phyloP scores from a whole-genome alignment of 768 basidiomycete genomes.

The Suillus plorans region DNA sequence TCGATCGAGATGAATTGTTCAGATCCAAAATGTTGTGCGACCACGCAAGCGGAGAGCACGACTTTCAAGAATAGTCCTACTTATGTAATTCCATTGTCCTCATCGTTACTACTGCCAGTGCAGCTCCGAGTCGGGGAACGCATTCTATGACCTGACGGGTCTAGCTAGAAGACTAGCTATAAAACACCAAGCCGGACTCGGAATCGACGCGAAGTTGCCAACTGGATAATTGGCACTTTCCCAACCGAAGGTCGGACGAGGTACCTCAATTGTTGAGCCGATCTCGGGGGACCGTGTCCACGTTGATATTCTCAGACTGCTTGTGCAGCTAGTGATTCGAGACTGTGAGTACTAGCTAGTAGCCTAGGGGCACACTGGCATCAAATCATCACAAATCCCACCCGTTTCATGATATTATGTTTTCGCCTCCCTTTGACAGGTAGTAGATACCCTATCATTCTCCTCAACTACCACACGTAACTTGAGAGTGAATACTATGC shows the following conservation, averaged over 20 bases:
- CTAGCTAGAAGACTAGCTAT: neutral
- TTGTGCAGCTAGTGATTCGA: neutral
- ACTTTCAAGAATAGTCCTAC: neutral
- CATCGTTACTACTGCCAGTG: no score
- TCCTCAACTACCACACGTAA: neutral
- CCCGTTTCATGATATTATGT: neutral
- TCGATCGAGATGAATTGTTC: neutral
- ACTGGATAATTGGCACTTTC: neutral
- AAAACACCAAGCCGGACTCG: neutral
- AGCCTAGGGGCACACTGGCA: neutral
- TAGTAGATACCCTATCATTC: neutral
- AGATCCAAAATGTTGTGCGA: slow-evolving; percentile 1
- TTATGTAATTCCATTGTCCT: no score
- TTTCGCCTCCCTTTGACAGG: neutral
- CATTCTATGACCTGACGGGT: neutral
- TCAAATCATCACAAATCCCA: neutral
- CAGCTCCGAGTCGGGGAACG: neutral
- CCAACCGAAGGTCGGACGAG: neutral
- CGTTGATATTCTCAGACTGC: no score
- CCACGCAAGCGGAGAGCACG: neutral
- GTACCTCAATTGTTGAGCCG: neutral
- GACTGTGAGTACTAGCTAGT: neutral
- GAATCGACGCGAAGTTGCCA: no score
- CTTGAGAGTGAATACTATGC: neutral
- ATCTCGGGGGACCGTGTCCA: neutral